Base-by-base conservation (phyloP, 2,329 filamentous ascomycete species). In the Laburnicola sp. region DNA sequence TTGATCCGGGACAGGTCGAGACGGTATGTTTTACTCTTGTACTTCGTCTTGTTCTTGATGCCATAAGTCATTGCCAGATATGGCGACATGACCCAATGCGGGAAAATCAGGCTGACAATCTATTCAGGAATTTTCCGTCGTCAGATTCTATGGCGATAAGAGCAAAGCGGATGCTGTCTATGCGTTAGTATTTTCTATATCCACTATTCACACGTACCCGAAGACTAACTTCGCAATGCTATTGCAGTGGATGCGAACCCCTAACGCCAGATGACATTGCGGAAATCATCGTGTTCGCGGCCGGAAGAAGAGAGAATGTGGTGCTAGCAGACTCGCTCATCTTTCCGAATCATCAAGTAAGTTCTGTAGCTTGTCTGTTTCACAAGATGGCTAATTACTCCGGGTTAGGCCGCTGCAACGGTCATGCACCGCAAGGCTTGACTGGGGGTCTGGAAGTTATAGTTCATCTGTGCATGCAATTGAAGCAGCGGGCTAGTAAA, bases 1-100 rank as follows among this genome's bases (percentile, higher is more conserved):
- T 96, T 62, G 91, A 96, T 68, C 91, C 91, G 0, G 91, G 91
- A 25, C 91, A 95, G 75, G 91, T 96, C 38, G 88, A 96, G 78
- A 96, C 91, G 39, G 65, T 67, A 37, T 38, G 58, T 26, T 21
- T 22, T 28, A 35, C 34, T 11, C 34, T n/a, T 3, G 21, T n/a
- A 51, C 34, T 11, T 16, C 16, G 16, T 16, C 16, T 16, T 16
- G 16, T 16, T 16, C 16, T 16, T 16, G 16, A 16, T 16, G 16
- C 16, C 16, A 16, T 16, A 16, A 16, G 16, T 16, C 16, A 16
- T 16, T 16, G 16, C 16, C 16, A 16, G 16, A 16, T 16, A 16
- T 16, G 16, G 16, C 16, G 16, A 16, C 16, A 16, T 16, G 16
- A 16, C 16, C 16, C 16, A 16, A 16, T 16, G 16, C 16, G 16